Evolutionary conservation across 441 rosid species (phyloP).

Genomic region (Biscutella laevigata): DNA sequence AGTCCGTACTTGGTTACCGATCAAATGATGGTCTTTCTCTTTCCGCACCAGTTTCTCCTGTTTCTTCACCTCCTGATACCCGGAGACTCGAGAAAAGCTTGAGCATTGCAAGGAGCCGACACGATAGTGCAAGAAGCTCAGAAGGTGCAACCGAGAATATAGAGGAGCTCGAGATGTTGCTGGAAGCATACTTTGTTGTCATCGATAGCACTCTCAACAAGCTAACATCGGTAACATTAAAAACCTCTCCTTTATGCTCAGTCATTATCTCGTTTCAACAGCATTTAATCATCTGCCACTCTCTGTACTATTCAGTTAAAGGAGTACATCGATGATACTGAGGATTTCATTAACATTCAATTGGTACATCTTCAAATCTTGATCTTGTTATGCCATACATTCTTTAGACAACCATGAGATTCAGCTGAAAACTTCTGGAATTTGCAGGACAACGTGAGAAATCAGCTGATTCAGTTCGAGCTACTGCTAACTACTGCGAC

Average conservation of each 20-base stretch:
- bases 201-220: constrained; percentile 92
- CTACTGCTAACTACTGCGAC: constrained; percentile 87
- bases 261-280: background rate
- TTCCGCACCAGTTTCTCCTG: constrained; percentile 96
- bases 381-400: too few species aligned
- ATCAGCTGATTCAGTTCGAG: constrained; percentile 96
- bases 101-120: constrained; percentile 86
- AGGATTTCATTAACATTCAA: constrained; percentile 95
- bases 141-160: constrained; percentile 64
- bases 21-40: constrained; percentile 65
- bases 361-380: constrained; percentile 57
- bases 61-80: constrained; percentile 72
- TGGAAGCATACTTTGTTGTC: constrained; percentile 95
- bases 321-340: constrained; percentile 99
- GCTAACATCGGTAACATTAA: constrained; percentile 76
- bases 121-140: constrained; percentile 80
- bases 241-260: background rate
- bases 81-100: constrained; percentile 77
- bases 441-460: constrained; percentile 85
- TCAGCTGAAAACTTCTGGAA: too few species aligned
- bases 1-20: constrained; percentile 54
- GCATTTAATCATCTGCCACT: background rate
- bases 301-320: constrained; percentile 51
- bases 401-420: background rate
- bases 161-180: constrained; percentile 96